Evolutionary conservation across 202 grass and related monocot genomes (phyloP).

Genomic region (Eragrostis tef): DNA sequence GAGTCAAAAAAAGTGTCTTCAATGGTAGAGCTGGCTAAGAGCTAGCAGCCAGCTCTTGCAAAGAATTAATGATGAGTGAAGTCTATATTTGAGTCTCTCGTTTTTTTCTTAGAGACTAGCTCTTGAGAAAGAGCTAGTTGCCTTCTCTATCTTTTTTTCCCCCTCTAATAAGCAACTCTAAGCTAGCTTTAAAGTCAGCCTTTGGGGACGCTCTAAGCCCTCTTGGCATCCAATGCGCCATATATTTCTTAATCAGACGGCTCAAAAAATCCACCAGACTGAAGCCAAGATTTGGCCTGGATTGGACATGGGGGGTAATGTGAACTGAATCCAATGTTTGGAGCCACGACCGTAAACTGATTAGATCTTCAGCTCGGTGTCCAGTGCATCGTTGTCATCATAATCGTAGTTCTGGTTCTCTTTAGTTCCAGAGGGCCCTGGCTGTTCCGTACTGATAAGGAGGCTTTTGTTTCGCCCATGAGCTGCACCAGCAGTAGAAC

Average conservation of each 20-base stretch:
- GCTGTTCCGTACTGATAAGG: neutral
- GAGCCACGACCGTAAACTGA: neutral
- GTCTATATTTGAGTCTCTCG: too few relatives aligned
- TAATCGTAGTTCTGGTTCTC: neutral
- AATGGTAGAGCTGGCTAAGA: too few relatives aligned
- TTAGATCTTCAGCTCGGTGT: conserved; percentile 53
- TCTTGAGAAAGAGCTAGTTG: too few relatives aligned
- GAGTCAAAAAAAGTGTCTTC: too few relatives aligned
- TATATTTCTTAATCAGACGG: neutral
- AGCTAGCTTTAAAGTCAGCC: too few relatives aligned
- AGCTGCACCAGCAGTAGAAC: neutral
- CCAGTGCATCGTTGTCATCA: conserved; percentile 1
- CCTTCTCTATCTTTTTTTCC: too few relatives aligned
- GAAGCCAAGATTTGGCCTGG: neutral
- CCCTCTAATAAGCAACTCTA: too few relatives aligned
- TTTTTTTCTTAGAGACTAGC: too few relatives aligned
- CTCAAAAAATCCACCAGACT: conserved; percentile 2
- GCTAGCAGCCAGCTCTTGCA: too few relatives aligned
- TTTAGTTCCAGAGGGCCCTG: neutral
- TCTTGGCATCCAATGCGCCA: conserved; percentile 16
- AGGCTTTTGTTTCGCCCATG: neutral
- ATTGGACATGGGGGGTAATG: too few relatives aligned
- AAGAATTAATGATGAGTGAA: too few relatives aligned
- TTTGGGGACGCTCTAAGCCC: too few relatives aligned
- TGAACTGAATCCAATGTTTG: neutral